Base-by-base conservation (phyloP, 352 stramenopile genomes). In the Peronospora destructor region DNA sequence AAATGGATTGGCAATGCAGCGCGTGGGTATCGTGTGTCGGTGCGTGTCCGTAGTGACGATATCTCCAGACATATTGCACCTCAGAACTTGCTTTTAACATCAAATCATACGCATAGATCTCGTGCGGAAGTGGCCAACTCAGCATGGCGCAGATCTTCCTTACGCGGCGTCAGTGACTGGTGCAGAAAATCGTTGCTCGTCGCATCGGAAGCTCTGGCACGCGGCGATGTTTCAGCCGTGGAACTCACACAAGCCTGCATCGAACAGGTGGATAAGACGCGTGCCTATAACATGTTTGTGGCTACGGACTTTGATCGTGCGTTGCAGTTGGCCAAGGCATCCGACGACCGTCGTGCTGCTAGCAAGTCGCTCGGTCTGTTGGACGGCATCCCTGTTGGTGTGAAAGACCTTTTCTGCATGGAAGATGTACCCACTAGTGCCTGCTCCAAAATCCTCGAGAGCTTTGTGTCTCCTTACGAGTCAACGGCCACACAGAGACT, bases 321-420 rank as follows among this genome's bases (percentile, higher is more conserved):
- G 11, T 53, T 90, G 19, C 49, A 80, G 33, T 60, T 91, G 16
- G 85, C 93, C 0, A 44, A 63, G 45, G 75, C 79, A 57, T 96
- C 88, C 2, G 85, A 97, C 53, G 60, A 71, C 29, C 66, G 91
- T 13, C 76, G 85, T 13, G 49, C 53, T 5, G 49, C 59, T 17
- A 73, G 74, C 4, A 30, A 61, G 6, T 30, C 68, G 2, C 65
- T 71, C 14, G 76, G 76, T n/a, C 34, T 72, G 12, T 64, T 99
- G 30, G 92, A 98, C 61, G 96, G 96, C 36, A 95, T 99, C 46
- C 95, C 95, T 2, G 64, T 99, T 6, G 95, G 89, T 9, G 71
- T 98, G 16, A 99, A 99, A 61, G 89, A 97, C 47, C 97, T 98
- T 58, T 91, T 98, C 44, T 98, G 95, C 53, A 89, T 90, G 82